A percentile compares a stretch with the other conserved stretches of the same genome.
These are phyloP conservation scores for Digitaria exilis DNA, from an alignment of 202 grass and related monocot genomes.

Conservation along the genomic window DNA sequence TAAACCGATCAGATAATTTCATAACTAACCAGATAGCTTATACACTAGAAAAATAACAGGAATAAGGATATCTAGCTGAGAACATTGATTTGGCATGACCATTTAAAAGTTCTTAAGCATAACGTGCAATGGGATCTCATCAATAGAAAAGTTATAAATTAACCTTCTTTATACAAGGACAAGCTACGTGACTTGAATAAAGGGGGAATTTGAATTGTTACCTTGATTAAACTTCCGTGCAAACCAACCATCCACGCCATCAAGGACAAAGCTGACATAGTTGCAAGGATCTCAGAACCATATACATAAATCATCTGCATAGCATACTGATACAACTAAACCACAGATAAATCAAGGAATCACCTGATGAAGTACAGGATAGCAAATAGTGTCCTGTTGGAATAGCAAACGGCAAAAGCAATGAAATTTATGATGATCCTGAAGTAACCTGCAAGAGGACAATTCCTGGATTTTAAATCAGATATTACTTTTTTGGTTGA, in stretches of 20 bases:
- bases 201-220: conserved; percentile 29
- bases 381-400: conserved; percentile 77
- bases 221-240: conserved; percentile 98
- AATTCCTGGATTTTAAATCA: conserved; percentile 18
- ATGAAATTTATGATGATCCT: conserved; percentile 90
- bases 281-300: conserved; percentile 31
- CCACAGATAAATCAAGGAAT: conserved; percentile 15
- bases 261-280: conserved; percentile 81
- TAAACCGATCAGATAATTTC: conserved; percentile 35
- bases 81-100: not conserved
- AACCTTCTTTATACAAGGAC: not conserved
- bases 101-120: conserved; percentile 12
- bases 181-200: not conserved
- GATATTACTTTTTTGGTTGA: not conserved
- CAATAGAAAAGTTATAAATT: not conserved
- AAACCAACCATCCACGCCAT: conserved; percentile 96
- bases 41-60: not conserved
- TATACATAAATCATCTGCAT: conserved; percentile 9
- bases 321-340: not conserved
- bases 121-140: not conserved
- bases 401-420: conserved; percentile 80
- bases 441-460: conserved; percentile 68
- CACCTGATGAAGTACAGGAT: conserved; percentile 89
- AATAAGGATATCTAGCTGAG: not conserved
- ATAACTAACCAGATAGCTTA: conserved; percentile 4